These are phyloP conservation scores for Cordyceps cicadae DNA, from an alignment of 2,329 filamentous ascomycete genomes.

Conservation along the genomic window DNA sequence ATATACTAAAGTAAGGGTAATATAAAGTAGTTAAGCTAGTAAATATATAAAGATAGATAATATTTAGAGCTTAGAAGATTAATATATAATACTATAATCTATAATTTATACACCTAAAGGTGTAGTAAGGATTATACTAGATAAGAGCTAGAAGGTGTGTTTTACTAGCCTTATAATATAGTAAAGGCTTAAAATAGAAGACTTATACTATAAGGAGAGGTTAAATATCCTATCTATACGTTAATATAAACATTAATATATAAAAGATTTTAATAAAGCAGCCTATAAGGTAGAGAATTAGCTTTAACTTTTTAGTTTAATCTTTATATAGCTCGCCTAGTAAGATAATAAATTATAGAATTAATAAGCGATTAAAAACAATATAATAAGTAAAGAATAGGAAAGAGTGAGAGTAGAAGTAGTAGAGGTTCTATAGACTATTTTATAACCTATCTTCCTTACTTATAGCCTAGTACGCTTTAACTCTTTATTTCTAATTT, in stretches of 20 bases:
- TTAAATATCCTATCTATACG: not conserved
- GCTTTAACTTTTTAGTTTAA: not conserved
- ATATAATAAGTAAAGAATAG: not conserved
- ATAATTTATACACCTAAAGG: not conserved
- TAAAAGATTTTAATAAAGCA: not conserved
- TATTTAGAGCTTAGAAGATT: not conserved
- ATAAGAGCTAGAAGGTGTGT: not conserved
- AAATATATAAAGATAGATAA: not conserved
- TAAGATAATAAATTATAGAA: not conserved
- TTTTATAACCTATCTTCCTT: not conserved
- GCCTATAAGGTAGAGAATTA: not conserved
- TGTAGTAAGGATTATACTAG: not conserved
- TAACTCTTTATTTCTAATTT: not conserved
- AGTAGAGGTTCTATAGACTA: constrained; percentile 1
- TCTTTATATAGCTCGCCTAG: not conserved
- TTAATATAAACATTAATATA: not conserved
- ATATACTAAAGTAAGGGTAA: too few relatives aligned
- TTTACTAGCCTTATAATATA: not conserved
- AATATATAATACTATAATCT: not conserved
- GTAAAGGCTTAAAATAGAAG: not conserved
- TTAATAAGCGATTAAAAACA: not conserved
- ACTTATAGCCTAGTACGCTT: not conserved
- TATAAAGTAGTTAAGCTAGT: too few relatives aligned
- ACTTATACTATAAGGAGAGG: not conserved
- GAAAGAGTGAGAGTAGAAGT: not conserved